phyloP scores from a whole-genome alignment of 495 filamentous ascomycete genomes.

The Penicillium odoratum region DNA sequence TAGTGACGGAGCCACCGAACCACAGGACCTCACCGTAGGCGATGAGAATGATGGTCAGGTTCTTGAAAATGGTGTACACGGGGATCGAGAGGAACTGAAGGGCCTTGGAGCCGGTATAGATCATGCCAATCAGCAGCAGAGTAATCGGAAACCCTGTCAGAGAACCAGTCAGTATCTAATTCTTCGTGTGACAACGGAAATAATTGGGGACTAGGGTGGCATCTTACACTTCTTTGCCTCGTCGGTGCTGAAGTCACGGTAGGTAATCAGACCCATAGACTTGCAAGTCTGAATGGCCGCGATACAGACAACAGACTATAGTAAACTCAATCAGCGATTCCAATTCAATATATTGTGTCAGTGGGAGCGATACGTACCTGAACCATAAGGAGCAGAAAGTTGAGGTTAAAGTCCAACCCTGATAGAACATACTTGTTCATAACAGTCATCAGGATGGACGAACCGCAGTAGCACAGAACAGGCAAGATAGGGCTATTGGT shows the following conservation, averaged over 20 bases:
- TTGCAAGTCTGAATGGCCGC: constrained; percentile 84
- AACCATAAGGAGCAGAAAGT: constrained; percentile 89
- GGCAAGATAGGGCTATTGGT: constrained; percentile 75
- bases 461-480: constrained; percentile 86
- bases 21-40: constrained; percentile 98
- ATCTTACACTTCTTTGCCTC: constrained; percentile 88
- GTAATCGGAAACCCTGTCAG: constrained; percentile 92
- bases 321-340: background rate
- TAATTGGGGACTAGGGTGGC: background rate
- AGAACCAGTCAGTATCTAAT: background rate
- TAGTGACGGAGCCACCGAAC: constrained; percentile 93
- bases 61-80: constrained; percentile 99
- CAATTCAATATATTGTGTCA: background rate
- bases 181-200: background rate
- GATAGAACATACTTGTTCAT: constrained; percentile 99
- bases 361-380: constrained; percentile 63
- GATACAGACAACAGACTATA: constrained; percentile 86
- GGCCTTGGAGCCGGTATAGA: constrained; percentile 96
- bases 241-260: constrained; percentile 83
- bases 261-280: constrained; percentile 78
- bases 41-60: constrained; percentile 97
- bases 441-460: constrained; percentile 97
- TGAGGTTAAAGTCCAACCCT: constrained; percentile 88
- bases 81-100: constrained; percentile 96
- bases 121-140: constrained; percentile 96